phyloP scores from a whole-genome alignment of 306 rosid species.

The Cucumis melo region DNA sequence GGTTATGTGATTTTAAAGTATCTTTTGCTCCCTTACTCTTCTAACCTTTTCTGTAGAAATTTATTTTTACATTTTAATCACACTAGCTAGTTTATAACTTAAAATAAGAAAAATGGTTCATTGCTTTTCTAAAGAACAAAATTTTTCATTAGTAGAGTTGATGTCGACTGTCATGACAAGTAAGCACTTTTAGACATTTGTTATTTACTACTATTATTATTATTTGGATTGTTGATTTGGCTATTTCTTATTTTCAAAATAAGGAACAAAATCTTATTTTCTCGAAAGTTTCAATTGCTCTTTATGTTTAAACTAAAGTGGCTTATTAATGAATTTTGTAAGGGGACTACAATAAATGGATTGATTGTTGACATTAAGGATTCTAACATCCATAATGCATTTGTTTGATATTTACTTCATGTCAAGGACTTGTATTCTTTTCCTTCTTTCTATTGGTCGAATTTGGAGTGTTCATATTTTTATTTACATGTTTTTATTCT shows the following conservation, averaged over 20 bases:
- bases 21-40: neutral
- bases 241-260: neutral
- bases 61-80: neutral
- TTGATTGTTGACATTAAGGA: neutral
- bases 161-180: neutral
- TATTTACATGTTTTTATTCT: slow-evolving; percentile 5
- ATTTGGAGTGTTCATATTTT: neutral
- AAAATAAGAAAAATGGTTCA: neutral
- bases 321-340: neutral
- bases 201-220: too few relatives aligned
- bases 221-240: neutral
- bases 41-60: neutral
- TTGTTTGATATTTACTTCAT: neutral
- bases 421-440: neutral
- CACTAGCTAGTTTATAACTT: neutral
- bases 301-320: neutral
- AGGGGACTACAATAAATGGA: neutral
- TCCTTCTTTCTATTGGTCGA: neutral
- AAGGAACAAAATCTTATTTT: neutral
- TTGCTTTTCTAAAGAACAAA: neutral
- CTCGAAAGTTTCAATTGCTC: neutral
- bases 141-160: neutral
- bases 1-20: slow-evolving; percentile 20
- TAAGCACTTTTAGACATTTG: neutral
- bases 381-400: neutral